Evolutionary conservation across 2,329 filamentous ascomycete species (phyloP), one percentile per base, ranked within the genome.

Genomic region (Arthrobotrys iridis): DNA sequence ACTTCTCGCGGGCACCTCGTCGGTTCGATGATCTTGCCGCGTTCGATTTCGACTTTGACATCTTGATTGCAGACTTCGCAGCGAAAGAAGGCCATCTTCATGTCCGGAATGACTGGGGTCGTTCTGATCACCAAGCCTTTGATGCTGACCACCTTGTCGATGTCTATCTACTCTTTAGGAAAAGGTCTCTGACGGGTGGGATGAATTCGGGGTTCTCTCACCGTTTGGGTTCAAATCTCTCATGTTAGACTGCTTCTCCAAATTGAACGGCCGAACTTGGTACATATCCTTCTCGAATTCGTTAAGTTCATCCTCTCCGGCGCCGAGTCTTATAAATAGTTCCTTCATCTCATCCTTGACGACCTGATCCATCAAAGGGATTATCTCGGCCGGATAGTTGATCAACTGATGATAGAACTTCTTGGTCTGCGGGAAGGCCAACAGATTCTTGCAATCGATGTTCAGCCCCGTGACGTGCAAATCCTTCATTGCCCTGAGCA

Each of bases 381-480:
- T 91, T 62, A 99, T 93, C 86, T 99, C 95, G 80, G 95, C 93
- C 0, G 95, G 95, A 80, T 97, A 99, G 11, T 91, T 90, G 81
- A 96, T 92, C 70, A 96, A 85, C 82, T 99, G 96, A 81, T 98
- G 92, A 92, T 93, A 98, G 66, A 99, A 85, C 83, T 98, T 98
- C 79, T 90, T 86, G 0, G 95, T 98, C 0, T 93, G 89, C 2
- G 96, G 95, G 81, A 97, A 99, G 10, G 93, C 87, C 81, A 96
- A 96, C 73, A 99, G 85, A 79, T 99, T 96, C 67, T 88, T 89
- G 62, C 93, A 88, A 81, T 99, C 93, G 41, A 99, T 83, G 81
- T 97, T 97, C 41, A 99, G 86, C 70, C 91, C 90, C 15, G 89
- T 91, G 6, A 93, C 88, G 48, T 93, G 93, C 4, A 98, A 86